A percentile compares a stretch with the other conserved stretches of the same genome.
These are phyloP conservation scores for Phytophthora megakarya DNA, from an alignment of 352 stramenopile genomes.

Conservation along the genomic window DNA sequence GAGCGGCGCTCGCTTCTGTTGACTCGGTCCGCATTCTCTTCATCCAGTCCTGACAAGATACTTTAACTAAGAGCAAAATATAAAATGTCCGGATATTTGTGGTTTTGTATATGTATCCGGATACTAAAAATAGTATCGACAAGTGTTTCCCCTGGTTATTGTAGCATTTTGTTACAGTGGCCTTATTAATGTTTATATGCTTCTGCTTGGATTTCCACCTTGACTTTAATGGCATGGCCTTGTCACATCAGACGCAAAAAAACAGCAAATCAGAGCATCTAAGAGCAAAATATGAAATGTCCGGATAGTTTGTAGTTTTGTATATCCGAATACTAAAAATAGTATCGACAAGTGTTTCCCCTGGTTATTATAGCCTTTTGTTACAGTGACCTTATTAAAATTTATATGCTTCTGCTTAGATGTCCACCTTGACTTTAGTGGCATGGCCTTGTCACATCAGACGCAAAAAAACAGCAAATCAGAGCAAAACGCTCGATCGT, in stretches of 20 bases:
- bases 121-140: too few species aligned
- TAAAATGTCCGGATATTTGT: too few species aligned
- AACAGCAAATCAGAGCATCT: slow-evolving; percentile 29
- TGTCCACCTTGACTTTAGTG: not conserved
- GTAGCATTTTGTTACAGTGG: not conserved
- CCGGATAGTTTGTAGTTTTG: too few species aligned
- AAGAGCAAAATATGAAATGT: too few species aligned
- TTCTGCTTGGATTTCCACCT: not conserved
- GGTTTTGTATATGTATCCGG: too few species aligned
- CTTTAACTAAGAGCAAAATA: too few species aligned
- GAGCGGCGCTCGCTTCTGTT: slow-evolving; percentile 2
- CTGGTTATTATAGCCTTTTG: not conserved
- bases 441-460: slow-evolving; percentile 15
- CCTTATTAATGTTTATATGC: not conserved
- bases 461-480: slow-evolving; percentile 17
- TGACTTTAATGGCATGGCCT: slow-evolving; percentile 3
- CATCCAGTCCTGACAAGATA: slow-evolving; percentile 10
- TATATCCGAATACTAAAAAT: too few species aligned
- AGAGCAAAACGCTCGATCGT: slow-evolving; percentile 24
- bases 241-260: slow-evolving; percentile 10
- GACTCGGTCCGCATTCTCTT: slow-evolving; percentile 29
- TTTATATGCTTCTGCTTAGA: slow-evolving; percentile 9
- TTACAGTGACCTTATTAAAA: not conserved
- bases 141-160: not conserved
- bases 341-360: too few species aligned